Base-by-base conservation (phyloP, 2,329 filamentous ascomycete genomes). In the Pochonia chlamydosporia region DNA sequence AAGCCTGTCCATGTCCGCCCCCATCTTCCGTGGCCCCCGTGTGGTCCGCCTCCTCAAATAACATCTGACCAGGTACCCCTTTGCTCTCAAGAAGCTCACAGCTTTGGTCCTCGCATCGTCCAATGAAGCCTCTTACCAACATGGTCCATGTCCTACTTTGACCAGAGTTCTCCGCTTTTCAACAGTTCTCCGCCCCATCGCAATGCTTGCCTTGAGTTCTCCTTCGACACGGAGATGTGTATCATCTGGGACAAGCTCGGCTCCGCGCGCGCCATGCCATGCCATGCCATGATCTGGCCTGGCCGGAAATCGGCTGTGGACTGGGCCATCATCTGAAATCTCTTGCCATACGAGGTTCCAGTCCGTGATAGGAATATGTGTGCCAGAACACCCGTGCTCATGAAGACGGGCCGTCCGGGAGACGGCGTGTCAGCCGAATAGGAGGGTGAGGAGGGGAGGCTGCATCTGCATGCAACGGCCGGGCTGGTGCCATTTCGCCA, bases 71-170 rank as follows among this genome's bases (percentile, higher is more conserved):
- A 35, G 31, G 31, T 18, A n/a, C 35, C 35, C 23, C 20, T 18
- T 33, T 37, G 16, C 39, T 7, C 28, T 26, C 35, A n/a, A 13
- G 40, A 36, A 26, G 21, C 40, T 31, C 41, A 24, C 25, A 35
- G 10, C 20, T 24, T 35, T 21, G 43, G 10, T 40, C 18, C 39
- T 40, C 14, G 11, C 8, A 23, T 33, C 20, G n/a, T 28, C 48
- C 48, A 49, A 49, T 49, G 28, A 41, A 16, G 41, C 21, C 5
- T 26, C 44, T 40, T 49, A 49, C 48, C 48, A 49, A 47, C 31
- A 26, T 35, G 30, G 39, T 40, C 30, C 39, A 20, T 33, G 43
- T 40, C 18, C 14, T 44, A 33, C 46, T 25, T 21, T 7, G 25
- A 30, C 40, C 25, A 37, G 23, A 37, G 16, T 47, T 42, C 42